Conservation (phyloP, 768 basidiomycete genomes). For the Hypholoma sublateritium region DNA sequence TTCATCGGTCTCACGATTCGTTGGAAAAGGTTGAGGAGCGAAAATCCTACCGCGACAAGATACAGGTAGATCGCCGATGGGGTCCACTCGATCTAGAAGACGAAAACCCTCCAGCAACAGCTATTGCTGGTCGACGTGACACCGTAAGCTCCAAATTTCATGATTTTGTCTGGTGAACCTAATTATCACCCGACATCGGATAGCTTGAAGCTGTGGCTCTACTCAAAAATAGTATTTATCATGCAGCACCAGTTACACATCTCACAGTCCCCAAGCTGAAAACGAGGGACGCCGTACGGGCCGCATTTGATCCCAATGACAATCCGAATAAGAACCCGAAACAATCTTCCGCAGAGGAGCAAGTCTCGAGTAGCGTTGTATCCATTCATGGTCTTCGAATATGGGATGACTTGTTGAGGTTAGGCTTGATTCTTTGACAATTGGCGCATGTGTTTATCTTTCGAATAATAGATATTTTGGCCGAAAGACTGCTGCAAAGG, state of each 20-base stretch:
- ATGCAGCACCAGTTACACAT: conserved; percentile 55
- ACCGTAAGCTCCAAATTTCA: conserved; percentile 45
- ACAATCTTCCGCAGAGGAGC: conserved; percentile 60
- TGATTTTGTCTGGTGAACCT: background rate
- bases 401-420: conserved; percentile 55
- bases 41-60: conserved; percentile 19
- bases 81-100: conserved; percentile 60
- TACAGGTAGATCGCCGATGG: conserved; percentile 44
- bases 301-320: conserved; percentile 50
- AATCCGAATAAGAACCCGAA: conserved; percentile 45
- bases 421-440: conserved; percentile 15
- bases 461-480: conserved; percentile 41
- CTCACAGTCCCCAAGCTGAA: conserved; percentile 48
- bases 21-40: background rate
- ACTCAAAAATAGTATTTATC: conserved; percentile 54
- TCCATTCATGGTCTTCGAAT: conserved; percentile 55
- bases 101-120: conserved; percentile 70
- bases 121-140: conserved; percentile 70
- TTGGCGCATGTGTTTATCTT: background rate
- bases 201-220: conserved; percentile 58
- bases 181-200: background rate
- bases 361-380: conserved; percentile 36
- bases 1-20: conserved; percentile 20
- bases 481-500: conserved; percentile 41
- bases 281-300: conserved; percentile 41